These are phyloP conservation scores for Fomitiporia mediterranea DNA, from an alignment of 1,284 basidiomycete genomes.

Conservation along the genomic window DNA sequence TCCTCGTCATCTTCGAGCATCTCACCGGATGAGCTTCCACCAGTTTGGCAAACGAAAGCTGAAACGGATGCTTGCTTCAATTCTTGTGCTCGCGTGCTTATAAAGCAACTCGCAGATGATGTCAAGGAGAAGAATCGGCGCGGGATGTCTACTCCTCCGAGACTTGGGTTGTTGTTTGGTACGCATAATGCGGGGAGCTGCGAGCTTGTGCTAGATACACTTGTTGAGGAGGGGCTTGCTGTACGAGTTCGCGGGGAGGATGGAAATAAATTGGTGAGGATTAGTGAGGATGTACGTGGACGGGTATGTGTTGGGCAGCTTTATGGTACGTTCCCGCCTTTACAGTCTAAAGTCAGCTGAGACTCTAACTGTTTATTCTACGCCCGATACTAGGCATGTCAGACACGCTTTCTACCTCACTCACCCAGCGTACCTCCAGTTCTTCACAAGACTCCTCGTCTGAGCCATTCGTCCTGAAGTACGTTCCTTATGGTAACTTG, in stretches of 20 bases:
- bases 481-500: slow-evolving; percentile 71
- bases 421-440: too few species aligned
- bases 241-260: neutral
- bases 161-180: slow-evolving; percentile 71
- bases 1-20: slow-evolving; percentile 33
- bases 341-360: too few species aligned
- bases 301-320: too few species aligned
- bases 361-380: too few species aligned
- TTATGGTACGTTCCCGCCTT: too few species aligned
- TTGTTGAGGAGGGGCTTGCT: slow-evolving; percentile 58
- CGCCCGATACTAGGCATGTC: too few species aligned
- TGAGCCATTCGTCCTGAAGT: too few species aligned
- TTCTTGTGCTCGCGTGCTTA: slow-evolving; percentile 55
- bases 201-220: slow-evolving; percentile 49
- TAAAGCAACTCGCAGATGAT: slow-evolving; percentile 53
- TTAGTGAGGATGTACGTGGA: too few species aligned
- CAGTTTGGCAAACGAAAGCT: slow-evolving; percentile 63
- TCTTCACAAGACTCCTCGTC: too few species aligned
- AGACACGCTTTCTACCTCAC: too few species aligned
- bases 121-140: slow-evolving; percentile 27
- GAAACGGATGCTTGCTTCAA: slow-evolving; percentile 85
- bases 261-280: too few species aligned
- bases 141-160: neutral
- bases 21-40: slow-evolving; percentile 53
- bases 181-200: slow-evolving; percentile 76